Evolutionary conservation across 2,329 filamentous ascomycete species (phyloP), one percentile per base, ranked within the genome.

Genomic region (Capronia epimyces): DNA sequence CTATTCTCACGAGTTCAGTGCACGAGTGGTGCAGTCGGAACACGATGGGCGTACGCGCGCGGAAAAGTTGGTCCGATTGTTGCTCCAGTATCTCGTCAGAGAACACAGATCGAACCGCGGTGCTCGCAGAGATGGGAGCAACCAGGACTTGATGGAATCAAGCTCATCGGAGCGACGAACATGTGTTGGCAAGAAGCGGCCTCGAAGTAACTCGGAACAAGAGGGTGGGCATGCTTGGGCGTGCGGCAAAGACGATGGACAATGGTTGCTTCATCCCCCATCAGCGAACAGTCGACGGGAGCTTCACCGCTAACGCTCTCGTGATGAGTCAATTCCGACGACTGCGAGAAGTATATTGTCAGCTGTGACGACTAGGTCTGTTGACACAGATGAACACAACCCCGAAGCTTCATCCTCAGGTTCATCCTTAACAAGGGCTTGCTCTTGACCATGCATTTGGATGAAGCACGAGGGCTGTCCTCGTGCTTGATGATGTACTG

Each of bases 1-100:
- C 5, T 52, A 55, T 24, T 43, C 50, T 3, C 54, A 52, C 8
- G 51, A 57, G 20, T 40, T 57, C 24, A 46, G 44, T 13, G 49
- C 24, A 8, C 32, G 53, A 10, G 49, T 59, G 8, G 48, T 59
- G 2, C 50, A 55, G 24, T 49, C 52, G 15, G 47, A 52, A 20
- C 50, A 52, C 29, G 49, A 59, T 32, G 46, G 46, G 9, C 52
- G 55, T 13, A 46, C 31, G 20, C 45, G 48, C 3, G 50, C 50
- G 2, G 53, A 56, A 32, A 31, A 25, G 15, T 29, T 50, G 5
- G 47, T 46, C 3, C 41, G 22, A 4, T 13, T 50, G n/a, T 31
- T 56, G 43, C 37, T 52, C 3, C 36, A 49, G 20, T 24, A 34
- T 7, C 5, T 51, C 2, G n/a, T 46, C 21, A 43, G 34, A 16